These are phyloP conservation scores for Cutaneotrichosporon dermatis DNA, from an alignment of 1,284 basidiomycete species.

Conservation along the genomic window DNA sequence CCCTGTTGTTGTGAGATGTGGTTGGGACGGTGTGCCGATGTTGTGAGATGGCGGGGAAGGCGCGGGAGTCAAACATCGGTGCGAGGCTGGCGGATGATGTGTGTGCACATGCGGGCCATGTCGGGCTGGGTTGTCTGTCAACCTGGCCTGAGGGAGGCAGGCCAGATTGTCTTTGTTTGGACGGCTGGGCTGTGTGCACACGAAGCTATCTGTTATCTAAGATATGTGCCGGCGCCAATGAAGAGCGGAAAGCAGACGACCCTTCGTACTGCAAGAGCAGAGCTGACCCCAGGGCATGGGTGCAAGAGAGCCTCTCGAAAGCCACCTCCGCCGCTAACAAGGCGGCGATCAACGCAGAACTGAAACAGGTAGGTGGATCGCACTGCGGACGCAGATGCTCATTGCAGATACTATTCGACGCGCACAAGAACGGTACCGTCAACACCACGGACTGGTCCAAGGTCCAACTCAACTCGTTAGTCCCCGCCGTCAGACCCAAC, in stretches of 20 bases:
- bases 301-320: slow-evolving; percentile 43
- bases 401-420: slow-evolving; percentile 45
- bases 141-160: neutral
- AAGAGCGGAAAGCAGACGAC: too few species aligned
- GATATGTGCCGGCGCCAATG: too few species aligned
- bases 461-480: slow-evolving; percentile 43
- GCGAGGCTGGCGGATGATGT: neutral
- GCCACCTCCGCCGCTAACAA: slow-evolving; percentile 44
- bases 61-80: too few species aligned
- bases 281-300: slow-evolving; percentile 37
- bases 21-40: too few species aligned
- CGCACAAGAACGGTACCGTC: slow-evolving; percentile 43
- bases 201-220: too few species aligned
- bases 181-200: too few species aligned
- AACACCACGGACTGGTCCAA: slow-evolving; percentile 46
- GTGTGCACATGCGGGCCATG: neutral
- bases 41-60: too few species aligned
- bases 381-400: neutral
- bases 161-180: too few species aligned
- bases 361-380: slow-evolving; percentile 39
- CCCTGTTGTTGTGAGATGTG: too few species aligned
- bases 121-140: neutral
- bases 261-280: slow-evolving; percentile 8
- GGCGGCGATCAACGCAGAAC: slow-evolving; percentile 43
- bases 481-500: neutral